Percentiles rank a stretch among this genome's conserved stretches.
These are phyloP conservation scores for Coelastrella sp. DNA, from an alignment of 139 green algal genomes.

Conservation along the genomic window DNA sequence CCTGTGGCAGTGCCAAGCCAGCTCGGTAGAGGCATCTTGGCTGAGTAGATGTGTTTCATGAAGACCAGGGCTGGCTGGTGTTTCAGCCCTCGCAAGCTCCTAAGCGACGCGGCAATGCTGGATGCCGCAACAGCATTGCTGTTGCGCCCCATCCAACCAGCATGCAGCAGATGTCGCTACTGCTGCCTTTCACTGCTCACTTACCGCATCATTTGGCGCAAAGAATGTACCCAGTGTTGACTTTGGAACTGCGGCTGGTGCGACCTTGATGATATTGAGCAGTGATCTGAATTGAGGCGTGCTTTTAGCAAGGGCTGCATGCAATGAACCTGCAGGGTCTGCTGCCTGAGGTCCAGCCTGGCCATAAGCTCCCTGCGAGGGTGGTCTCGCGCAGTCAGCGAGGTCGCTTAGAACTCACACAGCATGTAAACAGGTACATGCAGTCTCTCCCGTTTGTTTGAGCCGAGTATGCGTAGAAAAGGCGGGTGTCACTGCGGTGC, in stretches of 20 bases:
- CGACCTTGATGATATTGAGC: background rate
- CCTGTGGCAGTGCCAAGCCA: too few species aligned
- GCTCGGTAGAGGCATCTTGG: too few species aligned
- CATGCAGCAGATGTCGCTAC: background rate
- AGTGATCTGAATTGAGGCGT: background rate
- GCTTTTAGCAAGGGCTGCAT: background rate
- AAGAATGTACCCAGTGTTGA: slow-evolving; percentile 20
- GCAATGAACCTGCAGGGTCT: slow-evolving; percentile 11
- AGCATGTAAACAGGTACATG: background rate
- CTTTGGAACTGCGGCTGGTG: background rate
- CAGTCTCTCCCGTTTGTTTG: too few species aligned
- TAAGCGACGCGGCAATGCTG: too few species aligned
- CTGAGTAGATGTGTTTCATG: too few species aligned
- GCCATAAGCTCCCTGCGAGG: background rate
- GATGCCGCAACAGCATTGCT: too few species aligned
- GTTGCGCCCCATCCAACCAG: too few species aligned
- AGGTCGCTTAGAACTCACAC: background rate
- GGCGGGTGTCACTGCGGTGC: too few species aligned
- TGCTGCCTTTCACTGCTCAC: too few species aligned
- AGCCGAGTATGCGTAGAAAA: too few species aligned
- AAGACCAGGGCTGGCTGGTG: too few species aligned
- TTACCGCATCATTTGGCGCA: slow-evolving; percentile 26
- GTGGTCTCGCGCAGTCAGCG: background rate
- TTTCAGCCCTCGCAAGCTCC: too few species aligned
- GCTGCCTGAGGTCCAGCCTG: background rate